Percentiles rank a stretch among this genome's conserved stretches.
These are phyloP conservation scores for Neoboletus brunneissimus DNA, from an alignment of 768 basidiomycete species.

Conservation along the genomic window DNA sequence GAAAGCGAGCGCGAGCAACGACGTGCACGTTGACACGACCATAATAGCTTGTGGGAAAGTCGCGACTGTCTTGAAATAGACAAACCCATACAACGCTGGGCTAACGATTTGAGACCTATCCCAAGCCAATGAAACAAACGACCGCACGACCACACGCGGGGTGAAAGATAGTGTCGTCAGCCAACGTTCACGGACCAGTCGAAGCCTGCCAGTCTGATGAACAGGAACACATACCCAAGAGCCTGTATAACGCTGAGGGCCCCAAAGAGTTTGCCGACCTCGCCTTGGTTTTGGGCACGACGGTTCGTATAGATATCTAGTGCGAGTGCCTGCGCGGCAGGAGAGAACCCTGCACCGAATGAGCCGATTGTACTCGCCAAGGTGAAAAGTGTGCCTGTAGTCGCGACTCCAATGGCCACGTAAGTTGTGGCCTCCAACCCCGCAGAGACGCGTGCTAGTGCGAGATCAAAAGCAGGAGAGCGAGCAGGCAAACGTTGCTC, in stretches of 20 bases:
- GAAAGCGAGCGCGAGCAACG: slow-evolving; percentile 42
- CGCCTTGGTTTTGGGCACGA: slow-evolving; percentile 43
- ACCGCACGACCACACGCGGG: neutral
- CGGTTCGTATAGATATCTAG: slow-evolving; percentile 59
- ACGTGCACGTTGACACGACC: slow-evolving; percentile 45
- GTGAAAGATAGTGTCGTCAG: neutral
- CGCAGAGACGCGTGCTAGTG: slow-evolving; percentile 60
- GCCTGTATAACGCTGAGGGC: slow-evolving; percentile 74
- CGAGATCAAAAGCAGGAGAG: slow-evolving; percentile 64
- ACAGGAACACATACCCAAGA: slow-evolving; percentile 44
- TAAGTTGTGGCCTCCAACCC: slow-evolving; percentile 54
- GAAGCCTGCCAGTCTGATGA: neutral
- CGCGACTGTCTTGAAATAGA: slow-evolving; percentile 70
- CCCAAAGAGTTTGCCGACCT: slow-evolving; percentile 76
- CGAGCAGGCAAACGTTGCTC: slow-evolving; percentile 23
- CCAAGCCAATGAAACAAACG: neutral
- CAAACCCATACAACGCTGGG: slow-evolving; percentile 67
- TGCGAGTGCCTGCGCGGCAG: slow-evolving; percentile 70
- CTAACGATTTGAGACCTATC: slow-evolving; percentile 64
- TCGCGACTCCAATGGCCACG: slow-evolving; percentile 46
- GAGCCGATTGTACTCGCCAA: slow-evolving; percentile 47
- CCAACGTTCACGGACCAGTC: neutral
- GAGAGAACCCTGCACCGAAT: slow-evolving; percentile 61
- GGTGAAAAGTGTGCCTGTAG: slow-evolving; percentile 50
- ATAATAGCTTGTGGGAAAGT: slow-evolving; percentile 70